phyloP scores from a whole-genome alignment of 75 land plant genomes.

The Pinus albicaulis region DNA sequence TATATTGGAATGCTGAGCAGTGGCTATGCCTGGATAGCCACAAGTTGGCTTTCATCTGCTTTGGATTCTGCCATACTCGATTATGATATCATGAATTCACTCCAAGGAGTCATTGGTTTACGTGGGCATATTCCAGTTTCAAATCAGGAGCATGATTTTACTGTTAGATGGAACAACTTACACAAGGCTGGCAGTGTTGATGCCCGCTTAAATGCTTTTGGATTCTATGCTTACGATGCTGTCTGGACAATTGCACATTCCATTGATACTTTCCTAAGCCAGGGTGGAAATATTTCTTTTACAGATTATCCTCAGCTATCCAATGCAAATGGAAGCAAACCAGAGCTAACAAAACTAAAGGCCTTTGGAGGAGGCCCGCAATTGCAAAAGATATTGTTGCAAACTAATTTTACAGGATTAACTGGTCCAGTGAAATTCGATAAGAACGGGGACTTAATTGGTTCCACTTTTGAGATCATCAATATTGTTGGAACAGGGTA shows the following conservation, averaged over 20 bases:
- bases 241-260: conserved; percentile 38
- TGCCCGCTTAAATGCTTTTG: conserved; percentile 41
- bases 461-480: conserved; percentile 44
- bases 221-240: conserved; percentile 49
- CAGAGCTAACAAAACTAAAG: conserved; percentile 22
- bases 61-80: conserved; percentile 24
- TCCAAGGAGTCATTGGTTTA: conserved; percentile 64
- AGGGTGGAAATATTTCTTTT: conserved; percentile 24
- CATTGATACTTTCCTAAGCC: conserved; percentile 12
- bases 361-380: conserved; percentile 24
- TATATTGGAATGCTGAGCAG: conserved; percentile 53
- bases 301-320: conserved; percentile 6
- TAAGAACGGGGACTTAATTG: conserved; percentile 25
- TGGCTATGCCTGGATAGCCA: conserved; percentile 84
- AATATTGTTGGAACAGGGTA: conserved; percentile 49
- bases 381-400: conserved; percentile 4
- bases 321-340: conserved; percentile 1
- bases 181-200: conserved; percentile 1
- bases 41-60: conserved; percentile 63
- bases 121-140: conserved; percentile 61
- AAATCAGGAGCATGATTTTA: conserved; percentile 30
- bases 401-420: conserved; percentile 31
- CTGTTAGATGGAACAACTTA: conserved; percentile 39
- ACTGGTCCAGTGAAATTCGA: conserved; percentile 41
- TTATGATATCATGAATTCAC: conserved; percentile 21